A percentile compares a stretch with the other conserved stretches of the same genome.
These are phyloP conservation scores for Ascochyta pisi DNA, from an alignment of 2,329 filamentous ascomycete genomes.

Conservation along the genomic window DNA sequence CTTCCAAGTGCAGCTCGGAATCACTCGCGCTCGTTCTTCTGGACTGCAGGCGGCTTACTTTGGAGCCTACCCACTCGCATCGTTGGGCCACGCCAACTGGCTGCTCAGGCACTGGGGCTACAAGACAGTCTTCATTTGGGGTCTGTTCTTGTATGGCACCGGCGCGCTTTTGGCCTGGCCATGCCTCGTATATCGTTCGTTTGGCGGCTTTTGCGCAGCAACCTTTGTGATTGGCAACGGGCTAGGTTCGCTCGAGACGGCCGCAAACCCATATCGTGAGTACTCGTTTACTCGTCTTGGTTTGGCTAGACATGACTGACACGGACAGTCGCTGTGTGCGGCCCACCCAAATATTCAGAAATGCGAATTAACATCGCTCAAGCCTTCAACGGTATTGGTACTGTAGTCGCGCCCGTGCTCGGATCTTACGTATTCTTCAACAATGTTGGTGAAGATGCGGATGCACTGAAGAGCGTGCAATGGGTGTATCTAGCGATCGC, in stretches of 20 bases:
- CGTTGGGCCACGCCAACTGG: constrained; percentile 57
- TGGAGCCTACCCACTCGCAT: constrained; percentile 58
- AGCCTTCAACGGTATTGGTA: constrained; percentile 65
- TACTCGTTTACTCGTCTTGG: background rate
- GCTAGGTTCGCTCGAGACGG: constrained; percentile 64
- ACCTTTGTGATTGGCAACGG: constrained; percentile 63
- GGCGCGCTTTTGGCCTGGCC: constrained; percentile 67
- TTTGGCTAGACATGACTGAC: constrained; percentile 22
- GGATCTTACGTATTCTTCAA: constrained; percentile 69
- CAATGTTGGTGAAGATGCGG: constrained; percentile 56
- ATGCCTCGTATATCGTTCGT: constrained; percentile 61
- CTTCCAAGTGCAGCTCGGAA: constrained; percentile 54
- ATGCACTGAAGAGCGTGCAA: constrained; percentile 66
- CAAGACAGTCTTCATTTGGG: constrained; percentile 57
- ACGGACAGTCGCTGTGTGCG: constrained; percentile 54
- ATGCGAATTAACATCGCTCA: constrained; percentile 66
- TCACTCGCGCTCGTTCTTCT: constrained; percentile 53
- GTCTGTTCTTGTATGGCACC: constrained; percentile 62
- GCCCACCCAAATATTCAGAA: constrained; percentile 65
- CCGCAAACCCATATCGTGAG: constrained; percentile 58
- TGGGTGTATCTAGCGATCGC: constrained; percentile 71
- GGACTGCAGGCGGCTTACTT: constrained; percentile 60
- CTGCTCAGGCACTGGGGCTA: constrained; percentile 59
- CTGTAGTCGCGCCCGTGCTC: constrained; percentile 65
- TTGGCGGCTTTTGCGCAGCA: constrained; percentile 66